Evolutionary conservation across 495 filamentous ascomycete genomes (phyloP).

Genomic region (Penicillium atrosanguineum): DNA sequence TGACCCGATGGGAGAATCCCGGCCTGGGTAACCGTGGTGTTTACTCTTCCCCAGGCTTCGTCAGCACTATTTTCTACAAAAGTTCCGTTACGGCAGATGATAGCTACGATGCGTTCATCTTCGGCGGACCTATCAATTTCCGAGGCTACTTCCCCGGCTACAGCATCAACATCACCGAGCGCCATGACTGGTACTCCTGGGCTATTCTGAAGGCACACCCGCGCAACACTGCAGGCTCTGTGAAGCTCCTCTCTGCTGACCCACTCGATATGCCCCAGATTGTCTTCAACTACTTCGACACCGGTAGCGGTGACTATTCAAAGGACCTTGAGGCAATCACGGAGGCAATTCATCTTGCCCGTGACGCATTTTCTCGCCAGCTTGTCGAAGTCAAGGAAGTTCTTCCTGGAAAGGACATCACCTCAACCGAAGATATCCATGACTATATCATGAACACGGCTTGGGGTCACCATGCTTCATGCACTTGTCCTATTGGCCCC

Average conservation of each 20-base stretch:
- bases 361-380: slow-evolving; percentile 30
- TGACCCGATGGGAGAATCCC: slow-evolving; percentile 33
- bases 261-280: slow-evolving; percentile 53
- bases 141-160: slow-evolving; percentile 32
- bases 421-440: slow-evolving; percentile 36
- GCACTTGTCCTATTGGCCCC: slow-evolving; percentile 50
- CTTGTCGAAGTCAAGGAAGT: slow-evolving; percentile 32
- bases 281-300: slow-evolving; percentile 54
- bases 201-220: slow-evolving; percentile 50
- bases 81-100: slow-evolving; percentile 34
- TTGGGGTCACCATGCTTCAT: slow-evolving; percentile 53
- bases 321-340: slow-evolving; percentile 42
- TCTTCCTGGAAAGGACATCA: slow-evolving; percentile 37
- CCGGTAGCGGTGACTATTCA: slow-evolving; percentile 28
- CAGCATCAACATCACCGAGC: slow-evolving; percentile 13
- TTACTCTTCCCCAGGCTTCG: slow-evolving; percentile 49
- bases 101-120: slow-evolving; percentile 48
- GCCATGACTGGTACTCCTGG: slow-evolving; percentile 40
- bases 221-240: slow-evolving; percentile 49
- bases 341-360: slow-evolving; percentile 41
- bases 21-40: slow-evolving; percentile 37
- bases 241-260: slow-evolving; percentile 43
- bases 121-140: slow-evolving; percentile 51
- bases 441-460: slow-evolving; percentile 43
- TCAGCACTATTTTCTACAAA: slow-evolving; percentile 44